Evolutionary conservation across 139 green algal species (phyloP), one percentile per base, ranked within the genome.

Genomic region (Desmodesmus armatus): DNA sequence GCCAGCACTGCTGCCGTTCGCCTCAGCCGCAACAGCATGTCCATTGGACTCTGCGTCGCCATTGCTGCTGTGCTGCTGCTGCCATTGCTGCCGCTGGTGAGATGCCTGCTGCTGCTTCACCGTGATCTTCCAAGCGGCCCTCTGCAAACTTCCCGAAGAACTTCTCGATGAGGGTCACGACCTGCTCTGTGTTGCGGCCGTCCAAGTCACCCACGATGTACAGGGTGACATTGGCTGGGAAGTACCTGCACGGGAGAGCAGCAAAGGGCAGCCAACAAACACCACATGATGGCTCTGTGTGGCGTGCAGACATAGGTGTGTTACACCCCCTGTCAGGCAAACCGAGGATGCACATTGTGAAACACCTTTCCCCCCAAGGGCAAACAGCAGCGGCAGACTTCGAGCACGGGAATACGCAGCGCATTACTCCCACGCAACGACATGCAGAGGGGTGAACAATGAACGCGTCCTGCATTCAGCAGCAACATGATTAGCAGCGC

Each of bases 201-300:
- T 94, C 92, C 60, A 99, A 81, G 85, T 99, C 96, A 0, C 97
- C 97, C n/a, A 99, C 96, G 27, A 99, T 85, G 82, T 98, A 99
- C 23, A 99, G 91, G 33, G 97, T 99, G n/a, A 95, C 95, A 89
- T 99, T 99, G 62, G 91, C 96, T 2, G 97, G 97, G 87, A 98
- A 99, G 93, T 80, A 80, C n/a, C n/a, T n/a, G n/a, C n/a, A n/a
- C n/a, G n/a, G n/a, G n/a, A n/a, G n/a, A n/a, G n/a, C n/a, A 91
- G 27, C 66, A 43, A 76, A 29, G 25, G 25, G n/a, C n/a, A n/a
- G n/a, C n/a, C n/a, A n/a, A n/a, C n/a, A n/a, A n/a, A n/a, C n/a
- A n/a, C n/a, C n/a, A n/a, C n/a, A n/a, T n/a, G n/a, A n/a, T n/a
- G n/a, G n/a, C n/a, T n/a, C n/a, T n/a, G n/a, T n/a, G n/a, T n/a